A percentile compares a stretch with the other conserved stretches of the same genome.
phyloP scores from a whole-genome alignment of 768 basidiomycete species.

The Lactarius vividus region DNA sequence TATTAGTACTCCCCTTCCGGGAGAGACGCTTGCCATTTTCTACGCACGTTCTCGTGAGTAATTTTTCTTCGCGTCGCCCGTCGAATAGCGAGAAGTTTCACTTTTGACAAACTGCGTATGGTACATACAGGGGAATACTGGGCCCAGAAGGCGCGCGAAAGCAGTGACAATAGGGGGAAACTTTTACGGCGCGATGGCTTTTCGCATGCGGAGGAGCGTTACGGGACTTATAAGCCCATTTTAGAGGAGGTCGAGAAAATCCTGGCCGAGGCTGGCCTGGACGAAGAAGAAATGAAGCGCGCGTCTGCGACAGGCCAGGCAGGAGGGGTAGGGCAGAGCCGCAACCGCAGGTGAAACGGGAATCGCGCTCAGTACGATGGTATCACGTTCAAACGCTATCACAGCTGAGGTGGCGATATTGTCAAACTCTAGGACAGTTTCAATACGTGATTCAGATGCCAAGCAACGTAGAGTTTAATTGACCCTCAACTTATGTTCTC shows the following conservation, averaged over 20 bases:
- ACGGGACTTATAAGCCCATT: constrained; percentile 79
- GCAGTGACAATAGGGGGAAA: constrained; percentile 70
- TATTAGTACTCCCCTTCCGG: constrained; percentile 76
- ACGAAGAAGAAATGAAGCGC: constrained; percentile 74
- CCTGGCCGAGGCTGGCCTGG: constrained; percentile 76
- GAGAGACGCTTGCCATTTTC: constrained; percentile 80
- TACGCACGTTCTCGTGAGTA: constrained; percentile 75
- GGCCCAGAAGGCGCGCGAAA: constrained; percentile 65
- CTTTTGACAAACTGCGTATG: not conserved
- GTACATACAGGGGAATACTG: constrained; percentile 65
- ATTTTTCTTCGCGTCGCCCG: not conserved
- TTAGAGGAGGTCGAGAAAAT: constrained; percentile 82
- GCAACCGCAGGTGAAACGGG: constrained; percentile 43
- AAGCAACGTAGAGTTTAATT: not conserved
- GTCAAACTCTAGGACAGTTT: not conserved
- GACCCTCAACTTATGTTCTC: not conserved
- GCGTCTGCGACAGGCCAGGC: constrained; percentile 45
- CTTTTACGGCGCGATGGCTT: constrained; percentile 77
- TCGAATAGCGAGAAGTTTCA: constrained; percentile 5
- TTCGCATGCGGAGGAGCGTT: constrained; percentile 66
- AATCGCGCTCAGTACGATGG: not conserved
- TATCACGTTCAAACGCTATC: not conserved
- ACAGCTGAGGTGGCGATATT: not conserved
- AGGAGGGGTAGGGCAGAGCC: constrained; percentile 41
- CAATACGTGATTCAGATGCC: not conserved